Base-by-base conservation (phyloP, 176 grass and related monocot genomes). In the Musa schizocarpa region DNA sequence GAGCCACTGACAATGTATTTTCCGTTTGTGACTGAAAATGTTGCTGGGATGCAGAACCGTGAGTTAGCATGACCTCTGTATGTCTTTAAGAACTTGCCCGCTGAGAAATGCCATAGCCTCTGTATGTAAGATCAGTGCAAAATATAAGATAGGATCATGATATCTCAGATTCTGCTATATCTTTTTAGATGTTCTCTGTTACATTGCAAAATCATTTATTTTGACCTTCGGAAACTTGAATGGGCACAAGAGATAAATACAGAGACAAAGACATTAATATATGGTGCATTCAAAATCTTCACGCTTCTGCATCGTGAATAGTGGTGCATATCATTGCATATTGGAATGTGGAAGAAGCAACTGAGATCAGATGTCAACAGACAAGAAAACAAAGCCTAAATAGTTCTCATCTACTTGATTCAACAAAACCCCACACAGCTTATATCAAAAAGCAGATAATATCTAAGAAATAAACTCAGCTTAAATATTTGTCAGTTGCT, bases 1-100 rank as follows among this genome's bases (percentile, higher is more conserved):
- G 90, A 99, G 19, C 90, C 95, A 71, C 95, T 92, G 24, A 99
- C 88, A 66, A 99, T 87, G 71, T 94, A 99, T 68, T 99, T 99
- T 29, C 88, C 82, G 71, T 87, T 87, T 14, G 90, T 94, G 53
- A 93, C 82, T 7, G 90, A 99, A 81, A 99, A 99, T 79, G 84
- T 76, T 51, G 88, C 86, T 25, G 88, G 88, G 76, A 94, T 91
- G 64, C 95, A 94, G 78, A 81, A 94, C 63, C 89, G 87, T 50
- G 84, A 85, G 61, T 99, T 99, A 74, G 83, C 77, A 77, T 99
- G 90, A 16, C 95, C 95, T 27, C 85, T 99, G 19, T 99, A 99
- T 1, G 86, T 92, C 81, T 99, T 99, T 2, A 92, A 83, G 83
- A 89, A 99, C 25, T 94, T 99, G 14, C 95, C 95, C 75, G 81